These are phyloP conservation scores for Kernera saxatilis DNA, from an alignment of 345 rosid genomes.

Conservation along the genomic window DNA sequence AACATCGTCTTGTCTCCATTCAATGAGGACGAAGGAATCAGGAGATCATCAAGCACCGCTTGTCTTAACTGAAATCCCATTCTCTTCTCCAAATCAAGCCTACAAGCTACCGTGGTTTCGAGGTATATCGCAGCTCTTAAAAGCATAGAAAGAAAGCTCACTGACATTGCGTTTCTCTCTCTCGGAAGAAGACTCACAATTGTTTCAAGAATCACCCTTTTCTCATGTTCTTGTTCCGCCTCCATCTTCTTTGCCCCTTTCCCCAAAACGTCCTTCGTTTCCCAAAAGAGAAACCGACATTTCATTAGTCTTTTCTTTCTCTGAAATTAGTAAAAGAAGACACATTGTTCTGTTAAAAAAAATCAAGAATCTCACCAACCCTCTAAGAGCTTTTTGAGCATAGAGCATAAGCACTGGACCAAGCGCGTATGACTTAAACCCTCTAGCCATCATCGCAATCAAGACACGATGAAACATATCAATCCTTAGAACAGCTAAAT, in stretches of 20 bases:
- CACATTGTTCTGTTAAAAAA: neutral
- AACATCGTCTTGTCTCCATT: conserved; percentile 48
- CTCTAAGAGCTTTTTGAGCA: conserved; percentile 81
- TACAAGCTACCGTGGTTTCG: conserved; percentile 86
- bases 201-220: conserved; percentile 71
- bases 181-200: conserved; percentile 79
- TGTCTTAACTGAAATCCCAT: conserved; percentile 76
- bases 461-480: conserved; percentile 73
- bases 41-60: conserved; percentile 75
- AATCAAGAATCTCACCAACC: conserved; percentile 68
- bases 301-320: neutral
- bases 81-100: conserved; percentile 85
- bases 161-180: conserved; percentile 60
- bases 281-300: neutral
- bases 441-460: conserved; percentile 70
- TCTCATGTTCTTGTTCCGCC: conserved; percentile 62
- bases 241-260: conserved; percentile 68
- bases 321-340: neutral
- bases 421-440: conserved; percentile 59
- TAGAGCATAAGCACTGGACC: conserved; percentile 84
- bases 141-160: conserved; percentile 75
- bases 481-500: conserved; percentile 54
- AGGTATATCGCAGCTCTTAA: conserved; percentile 74
- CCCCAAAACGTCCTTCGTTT: conserved; percentile 55
- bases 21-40: conserved; percentile 61